Conservation (phyloP, 2,329 filamentous ascomycete genomes). For the Juglanconis juglandina region DNA sequence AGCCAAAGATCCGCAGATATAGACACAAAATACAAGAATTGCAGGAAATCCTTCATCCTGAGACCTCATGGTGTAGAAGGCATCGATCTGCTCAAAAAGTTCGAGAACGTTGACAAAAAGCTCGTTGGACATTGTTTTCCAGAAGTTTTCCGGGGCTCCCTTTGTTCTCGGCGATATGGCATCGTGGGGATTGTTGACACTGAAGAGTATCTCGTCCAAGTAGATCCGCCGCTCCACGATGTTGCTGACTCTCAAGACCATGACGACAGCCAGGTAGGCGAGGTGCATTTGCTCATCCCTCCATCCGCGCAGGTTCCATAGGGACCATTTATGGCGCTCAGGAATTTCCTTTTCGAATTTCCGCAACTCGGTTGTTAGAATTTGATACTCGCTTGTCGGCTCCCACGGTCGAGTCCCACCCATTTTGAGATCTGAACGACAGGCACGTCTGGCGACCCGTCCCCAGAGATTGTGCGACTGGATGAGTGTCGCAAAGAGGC, state of each 20-base stretch:
- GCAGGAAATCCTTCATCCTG: slow-evolving; percentile 31
- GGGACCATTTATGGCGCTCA: slow-evolving; percentile 29
- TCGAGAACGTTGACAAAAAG: slow-evolving; percentile 33
- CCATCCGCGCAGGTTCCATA: slow-evolving; percentile 35
- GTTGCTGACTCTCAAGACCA: slow-evolving; percentile 34
- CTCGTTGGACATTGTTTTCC: slow-evolving; percentile 27
- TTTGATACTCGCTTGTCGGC: slow-evolving; percentile 24
- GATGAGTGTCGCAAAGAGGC: slow-evolving; percentile 35
- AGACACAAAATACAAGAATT: slow-evolving; percentile 38
- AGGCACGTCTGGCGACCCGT: slow-evolving; percentile 29
- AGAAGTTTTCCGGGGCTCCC: slow-evolving; percentile 25
- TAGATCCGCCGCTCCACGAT: slow-evolving; percentile 34
- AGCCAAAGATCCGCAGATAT: slow-evolving; percentile 37
- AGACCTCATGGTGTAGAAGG: slow-evolving; percentile 27
- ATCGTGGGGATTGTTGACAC: slow-evolving; percentile 11
- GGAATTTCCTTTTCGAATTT: slow-evolving; percentile 31
- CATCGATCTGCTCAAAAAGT: slow-evolving; percentile 35
- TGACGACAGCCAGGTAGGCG: slow-evolving; percentile 33
- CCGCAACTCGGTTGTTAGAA: slow-evolving; percentile 21
- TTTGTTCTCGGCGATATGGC: slow-evolving; percentile 18
- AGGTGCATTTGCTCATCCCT: slow-evolving; percentile 32
- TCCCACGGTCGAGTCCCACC: slow-evolving; percentile 22
- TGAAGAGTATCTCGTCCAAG: slow-evolving; percentile 28
- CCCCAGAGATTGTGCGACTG: slow-evolving; percentile 37
- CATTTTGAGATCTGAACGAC: slow-evolving; percentile 17